Evolutionary conservation across 2,329 filamentous ascomycete species (phyloP).

Genomic region (Cercospora sojina): DNA sequence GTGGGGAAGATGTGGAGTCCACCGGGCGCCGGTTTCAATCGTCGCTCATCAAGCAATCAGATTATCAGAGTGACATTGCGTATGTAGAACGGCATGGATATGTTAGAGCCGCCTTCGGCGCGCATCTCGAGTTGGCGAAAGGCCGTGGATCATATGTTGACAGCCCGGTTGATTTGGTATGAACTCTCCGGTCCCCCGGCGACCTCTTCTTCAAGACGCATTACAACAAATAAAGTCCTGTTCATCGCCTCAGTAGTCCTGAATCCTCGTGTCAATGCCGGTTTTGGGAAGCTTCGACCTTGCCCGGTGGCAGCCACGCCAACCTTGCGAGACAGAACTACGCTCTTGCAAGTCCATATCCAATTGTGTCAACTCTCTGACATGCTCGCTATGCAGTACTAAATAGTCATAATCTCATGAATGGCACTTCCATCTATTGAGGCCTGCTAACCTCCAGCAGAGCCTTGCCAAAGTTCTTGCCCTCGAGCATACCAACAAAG

Average conservation of each 20-base stretch:
- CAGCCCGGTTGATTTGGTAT: too few relatives aligned
- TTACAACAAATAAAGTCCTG: too few relatives aligned
- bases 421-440: not conserved
- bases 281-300: too few relatives aligned
- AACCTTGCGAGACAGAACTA: too few relatives aligned
- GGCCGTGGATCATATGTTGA: too few relatives aligned
- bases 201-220: too few relatives aligned
- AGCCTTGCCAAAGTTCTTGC: constrained; percentile 85
- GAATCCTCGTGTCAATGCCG: too few relatives aligned
- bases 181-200: too few relatives aligned
- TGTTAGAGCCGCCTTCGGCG: not conserved
- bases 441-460: constrained; percentile 61
- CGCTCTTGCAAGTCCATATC: too few relatives aligned
- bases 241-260: too few relatives aligned
- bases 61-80: not conserved
- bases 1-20: not conserved
- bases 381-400: not conserved
- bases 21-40: not conserved
- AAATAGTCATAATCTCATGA: not conserved
- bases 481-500: constrained; percentile 70
- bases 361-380: not conserved
- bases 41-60: not conserved
- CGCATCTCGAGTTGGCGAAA: not conserved
- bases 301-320: too few relatives aligned
- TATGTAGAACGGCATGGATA: not conserved